Evolutionary conservation across 2,329 filamentous ascomycete species (phyloP).

Genomic region (Colletotrichum cordylinicola): DNA sequence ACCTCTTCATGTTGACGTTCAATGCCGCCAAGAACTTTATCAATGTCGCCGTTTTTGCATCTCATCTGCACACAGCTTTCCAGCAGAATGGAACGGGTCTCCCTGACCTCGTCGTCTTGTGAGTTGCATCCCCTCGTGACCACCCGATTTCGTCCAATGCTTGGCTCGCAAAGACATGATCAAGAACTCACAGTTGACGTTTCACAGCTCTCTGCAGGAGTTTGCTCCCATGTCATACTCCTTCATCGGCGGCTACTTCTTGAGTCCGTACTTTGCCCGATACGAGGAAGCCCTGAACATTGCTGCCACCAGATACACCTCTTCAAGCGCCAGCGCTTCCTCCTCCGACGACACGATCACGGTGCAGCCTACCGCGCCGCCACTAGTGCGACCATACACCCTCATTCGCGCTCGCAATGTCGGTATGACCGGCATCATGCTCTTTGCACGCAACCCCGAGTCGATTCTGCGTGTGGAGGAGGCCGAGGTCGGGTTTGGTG

Average conservation of each 20-base stretch:
- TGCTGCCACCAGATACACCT: constrained; percentile 56
- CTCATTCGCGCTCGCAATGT: constrained; percentile 76
- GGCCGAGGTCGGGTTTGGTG: constrained; percentile 84
- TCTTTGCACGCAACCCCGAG: constrained; percentile 74
- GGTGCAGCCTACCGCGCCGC: constrained; percentile 18
- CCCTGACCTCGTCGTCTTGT: constrained; percentile 64
- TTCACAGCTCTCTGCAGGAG: constrained; percentile 80
- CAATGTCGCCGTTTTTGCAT: constrained; percentile 72
- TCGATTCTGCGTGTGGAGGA: constrained; percentile 71
- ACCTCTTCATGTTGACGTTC: constrained; percentile 84
- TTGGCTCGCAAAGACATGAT: neutral
- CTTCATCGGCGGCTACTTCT: constrained; percentile 83
- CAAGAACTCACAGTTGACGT: neutral
- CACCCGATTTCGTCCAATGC: neutral
- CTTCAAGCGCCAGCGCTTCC: constrained; percentile 2
- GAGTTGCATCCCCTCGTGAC: constrained; percentile 35
- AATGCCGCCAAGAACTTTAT: constrained; percentile 82
- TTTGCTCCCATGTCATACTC: constrained; percentile 83
- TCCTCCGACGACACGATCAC: constrained; percentile 22
- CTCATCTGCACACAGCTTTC: constrained; percentile 70
- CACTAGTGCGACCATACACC: constrained; percentile 61
- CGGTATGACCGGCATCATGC: constrained; percentile 88
- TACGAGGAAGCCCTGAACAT: constrained; percentile 76
- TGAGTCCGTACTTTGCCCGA: constrained; percentile 76
- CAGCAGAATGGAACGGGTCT: constrained; percentile 49